A percentile compares a stretch with the other conserved stretches of the same genome.
Conservation (phyloP, 179 eudicot genomes). For the Camellia oleifera region DNA sequence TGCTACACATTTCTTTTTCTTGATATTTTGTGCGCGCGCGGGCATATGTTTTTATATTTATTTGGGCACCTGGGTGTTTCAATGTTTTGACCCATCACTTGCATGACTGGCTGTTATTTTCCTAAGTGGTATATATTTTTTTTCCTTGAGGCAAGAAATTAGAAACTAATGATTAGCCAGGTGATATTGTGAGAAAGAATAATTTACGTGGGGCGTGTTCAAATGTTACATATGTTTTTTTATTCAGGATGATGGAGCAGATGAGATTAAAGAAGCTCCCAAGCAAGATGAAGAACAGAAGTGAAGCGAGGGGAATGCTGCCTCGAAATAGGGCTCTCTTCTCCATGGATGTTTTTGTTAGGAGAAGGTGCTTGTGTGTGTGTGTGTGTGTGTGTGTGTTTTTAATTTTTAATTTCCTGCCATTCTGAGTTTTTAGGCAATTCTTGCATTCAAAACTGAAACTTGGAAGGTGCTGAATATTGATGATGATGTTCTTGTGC, state of each 20-base stretch:
- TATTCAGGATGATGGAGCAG: constrained; percentile 20
- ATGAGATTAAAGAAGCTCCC: constrained; percentile 25
- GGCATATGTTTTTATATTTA: not conserved
- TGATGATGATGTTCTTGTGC: not conserved
- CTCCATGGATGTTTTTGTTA: constrained; percentile 9
- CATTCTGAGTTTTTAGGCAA: not conserved
- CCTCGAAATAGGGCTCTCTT: not conserved
- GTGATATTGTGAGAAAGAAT: not conserved
- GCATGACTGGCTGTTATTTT: not conserved
- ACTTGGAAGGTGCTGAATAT: constrained; percentile 3
- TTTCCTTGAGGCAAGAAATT: not conserved
- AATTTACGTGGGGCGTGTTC: not conserved
- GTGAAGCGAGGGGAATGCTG: not conserved
- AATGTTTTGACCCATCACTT: not conserved
- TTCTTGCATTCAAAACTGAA: not conserved
- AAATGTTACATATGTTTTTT: not conserved
- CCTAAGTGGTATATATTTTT: too few relatives aligned
- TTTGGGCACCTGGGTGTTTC: not conserved
- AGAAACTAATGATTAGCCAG: not conserved
- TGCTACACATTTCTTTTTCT: not conserved
- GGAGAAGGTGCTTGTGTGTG: not conserved
- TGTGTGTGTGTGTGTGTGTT: too few relatives aligned
- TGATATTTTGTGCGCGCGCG: not conserved
- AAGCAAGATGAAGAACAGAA: constrained; percentile 2
- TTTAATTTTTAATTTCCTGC: not conserved